These are phyloP conservation scores for Yamadazyma oceani DNA, from an alignment of 1,139 yeast species.

Conservation along the genomic window DNA sequence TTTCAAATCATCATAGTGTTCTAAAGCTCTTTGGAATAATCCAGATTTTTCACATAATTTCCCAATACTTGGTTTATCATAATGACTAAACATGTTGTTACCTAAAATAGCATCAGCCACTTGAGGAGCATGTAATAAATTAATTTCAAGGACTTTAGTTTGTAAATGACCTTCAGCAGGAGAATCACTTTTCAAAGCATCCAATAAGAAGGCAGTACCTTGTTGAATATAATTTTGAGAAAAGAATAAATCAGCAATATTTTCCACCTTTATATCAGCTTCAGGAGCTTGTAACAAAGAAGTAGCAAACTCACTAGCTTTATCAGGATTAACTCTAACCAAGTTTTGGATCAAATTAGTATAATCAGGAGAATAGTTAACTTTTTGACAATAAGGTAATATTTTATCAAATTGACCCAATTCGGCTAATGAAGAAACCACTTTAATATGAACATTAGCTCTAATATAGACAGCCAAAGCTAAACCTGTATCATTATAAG, in stretches of 20 bases:
- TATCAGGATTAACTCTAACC: slow-evolving; percentile 92
- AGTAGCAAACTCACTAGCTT: slow-evolving; percentile 96
- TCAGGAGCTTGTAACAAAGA: slow-evolving; percentile 69
- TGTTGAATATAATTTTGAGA: slow-evolving; percentile 94
- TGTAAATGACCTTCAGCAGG: slow-evolving; percentile 97
- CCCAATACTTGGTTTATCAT: slow-evolving; percentile 92
- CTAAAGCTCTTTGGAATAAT: slow-evolving; percentile 89
- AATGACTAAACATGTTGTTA: slow-evolving; percentile 92
- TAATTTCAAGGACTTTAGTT: slow-evolving; percentile 90
- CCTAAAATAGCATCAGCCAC: slow-evolving; percentile 99
- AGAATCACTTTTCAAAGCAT: slow-evolving; percentile 89
- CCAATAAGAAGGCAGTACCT: slow-evolving; percentile 97
- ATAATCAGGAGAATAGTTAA: slow-evolving; percentile 85
- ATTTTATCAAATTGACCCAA: slow-evolving; percentile 96
- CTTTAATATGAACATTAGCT: slow-evolving; percentile 83
- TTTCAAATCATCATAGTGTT: slow-evolving; percentile 89
- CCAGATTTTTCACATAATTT: slow-evolving; percentile 93
- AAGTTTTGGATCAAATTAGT: slow-evolving; percentile 87
- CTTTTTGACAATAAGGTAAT: slow-evolving; percentile 89
- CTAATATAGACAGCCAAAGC: slow-evolving; percentile 92
- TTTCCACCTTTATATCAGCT: slow-evolving; percentile 74
- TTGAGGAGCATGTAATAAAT: slow-evolving; percentile 95
- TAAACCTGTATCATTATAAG: slow-evolving; percentile 72
- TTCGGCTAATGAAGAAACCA: slow-evolving; percentile 90
- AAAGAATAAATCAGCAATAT: slow-evolving; percentile 89